A percentile compares a stretch with the other conserved stretches of the same genome.
phyloP scores from a whole-genome alignment of 495 filamentous ascomycete species.

The Neurospora cerealis region DNA sequence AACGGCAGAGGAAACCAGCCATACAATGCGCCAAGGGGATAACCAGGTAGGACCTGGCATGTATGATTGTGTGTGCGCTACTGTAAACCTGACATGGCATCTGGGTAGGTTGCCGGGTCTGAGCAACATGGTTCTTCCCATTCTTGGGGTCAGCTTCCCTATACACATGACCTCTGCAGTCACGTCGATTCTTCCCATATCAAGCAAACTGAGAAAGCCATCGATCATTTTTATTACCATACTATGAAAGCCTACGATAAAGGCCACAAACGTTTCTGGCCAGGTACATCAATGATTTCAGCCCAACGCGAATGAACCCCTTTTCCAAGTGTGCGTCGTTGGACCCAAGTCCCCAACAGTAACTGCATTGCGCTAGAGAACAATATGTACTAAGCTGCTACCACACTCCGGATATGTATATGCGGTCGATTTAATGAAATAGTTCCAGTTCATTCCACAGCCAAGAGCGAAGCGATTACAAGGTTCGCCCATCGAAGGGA shows the following conservation, averaged over 20 bases:
- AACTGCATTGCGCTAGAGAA: neutral
- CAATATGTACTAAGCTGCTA: neutral
- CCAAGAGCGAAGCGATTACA: neutral
- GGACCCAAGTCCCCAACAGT: neutral
- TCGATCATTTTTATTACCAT: neutral
- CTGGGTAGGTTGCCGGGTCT: neutral
- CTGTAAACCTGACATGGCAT: neutral
- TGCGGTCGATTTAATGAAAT: neutral
- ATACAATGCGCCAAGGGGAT: neutral
- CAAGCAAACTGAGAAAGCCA: neutral
- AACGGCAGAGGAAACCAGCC: neutral
- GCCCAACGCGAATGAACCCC: neutral
- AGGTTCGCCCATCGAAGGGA: neutral
- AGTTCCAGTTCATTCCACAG: neutral
- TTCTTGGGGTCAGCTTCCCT: neutral
- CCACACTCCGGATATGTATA: neutral
- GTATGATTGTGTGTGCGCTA: neutral
- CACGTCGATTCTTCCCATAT: neutral
- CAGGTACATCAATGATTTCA: neutral
- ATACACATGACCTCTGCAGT: neutral
- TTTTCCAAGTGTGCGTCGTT: neutral
- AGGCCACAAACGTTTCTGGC: neutral
- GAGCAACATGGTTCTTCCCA: neutral
- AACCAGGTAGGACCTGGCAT: neutral
- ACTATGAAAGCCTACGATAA: neutral